Evolutionary conservation across 257 asterid genomes (phyloP).

Genomic region (Solanum sejunctum): DNA sequence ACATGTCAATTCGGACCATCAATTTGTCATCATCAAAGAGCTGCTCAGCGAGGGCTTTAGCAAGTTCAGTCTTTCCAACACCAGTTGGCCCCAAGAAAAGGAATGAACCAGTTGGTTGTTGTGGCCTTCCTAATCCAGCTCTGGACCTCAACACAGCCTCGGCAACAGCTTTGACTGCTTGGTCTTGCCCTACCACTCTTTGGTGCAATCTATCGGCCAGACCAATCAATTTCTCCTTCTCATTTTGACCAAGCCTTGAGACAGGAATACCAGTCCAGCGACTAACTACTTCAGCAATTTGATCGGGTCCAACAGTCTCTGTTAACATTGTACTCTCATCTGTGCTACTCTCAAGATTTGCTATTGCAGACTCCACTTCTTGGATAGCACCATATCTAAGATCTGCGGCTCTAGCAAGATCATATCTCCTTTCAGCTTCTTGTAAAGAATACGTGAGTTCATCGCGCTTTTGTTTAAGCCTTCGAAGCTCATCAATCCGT

Average conservation of each 20-base stretch:
- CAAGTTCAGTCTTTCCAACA: conserved; percentile 90
- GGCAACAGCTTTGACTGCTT: conserved; percentile 63
- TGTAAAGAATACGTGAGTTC: conserved; percentile 58
- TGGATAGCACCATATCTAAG: conserved; percentile 77
- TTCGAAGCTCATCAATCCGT: conserved; percentile 67
- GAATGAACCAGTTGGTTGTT: conserved; percentile 90
- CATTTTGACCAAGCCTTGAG: conserved; percentile 82
- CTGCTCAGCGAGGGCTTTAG: conserved; percentile 88
- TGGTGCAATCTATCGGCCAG: conserved; percentile 35
- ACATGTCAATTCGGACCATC: conserved; percentile 80
- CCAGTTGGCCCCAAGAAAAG: conserved; percentile 94
- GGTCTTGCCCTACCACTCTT: conserved; percentile 54
- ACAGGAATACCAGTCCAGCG: conserved; percentile 87
- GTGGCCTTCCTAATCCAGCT: conserved; percentile 81
- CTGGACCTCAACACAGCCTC: conserved; percentile 88
- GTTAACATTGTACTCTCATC: conserved; percentile 52
- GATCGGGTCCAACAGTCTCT: conserved; percentile 87
- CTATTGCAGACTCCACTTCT: conserved; percentile 70
- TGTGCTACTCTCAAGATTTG: conserved; percentile 47
- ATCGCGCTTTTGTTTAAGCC: conserved; percentile 59
- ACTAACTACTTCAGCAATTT: conserved; percentile 85
- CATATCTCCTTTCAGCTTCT: conserved; percentile 91
- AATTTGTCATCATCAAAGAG: conserved; percentile 74
- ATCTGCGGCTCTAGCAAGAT: conserved; percentile 90
- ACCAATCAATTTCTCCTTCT: conserved; percentile 66